Evolutionary conservation across 345 rosid species (phyloP).

Genomic region (Cardiospermum halicacabum): DNA sequence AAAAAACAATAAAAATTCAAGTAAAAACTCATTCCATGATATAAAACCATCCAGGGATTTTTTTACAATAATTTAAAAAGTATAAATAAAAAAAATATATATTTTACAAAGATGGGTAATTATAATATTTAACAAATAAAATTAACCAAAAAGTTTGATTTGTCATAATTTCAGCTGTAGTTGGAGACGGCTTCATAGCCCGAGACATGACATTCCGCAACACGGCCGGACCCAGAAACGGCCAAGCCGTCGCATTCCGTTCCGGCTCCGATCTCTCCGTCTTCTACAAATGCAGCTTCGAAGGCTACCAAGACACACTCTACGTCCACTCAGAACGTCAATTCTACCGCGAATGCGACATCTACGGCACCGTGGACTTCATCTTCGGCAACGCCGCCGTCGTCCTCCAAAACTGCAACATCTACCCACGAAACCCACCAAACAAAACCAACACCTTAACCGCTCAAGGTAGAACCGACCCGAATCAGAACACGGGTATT

Average conservation of each 20-base stretch:
- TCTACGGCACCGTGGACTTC: slow-evolving; percentile 56
- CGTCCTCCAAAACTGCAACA: slow-evolving; percentile 47
- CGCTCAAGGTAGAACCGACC: slow-evolving; percentile 46
- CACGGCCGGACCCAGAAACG: slow-evolving; percentile 41
- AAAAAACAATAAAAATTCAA: no score
- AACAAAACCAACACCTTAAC: slow-evolving; percentile 38
- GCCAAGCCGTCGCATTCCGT: slow-evolving; percentile 53
- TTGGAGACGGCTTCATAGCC: slow-evolving; percentile 51
- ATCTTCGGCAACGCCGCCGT: slow-evolving; percentile 57
- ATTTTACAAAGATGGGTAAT: no score
- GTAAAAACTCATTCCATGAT: no score
- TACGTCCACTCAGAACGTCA: slow-evolving; percentile 53
- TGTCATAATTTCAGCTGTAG: slow-evolving; percentile 30
- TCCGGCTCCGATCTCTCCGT: slow-evolving; percentile 43
- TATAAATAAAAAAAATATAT: no score
- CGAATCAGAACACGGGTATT: slow-evolving; percentile 57
- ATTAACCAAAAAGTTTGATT: neutral
- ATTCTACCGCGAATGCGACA: slow-evolving; percentile 53
- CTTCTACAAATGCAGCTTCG: slow-evolving; percentile 50
- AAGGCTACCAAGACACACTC: slow-evolving; percentile 60
- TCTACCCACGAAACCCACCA: slow-evolving; percentile 36
- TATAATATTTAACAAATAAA: no score
- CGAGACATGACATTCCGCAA: slow-evolving; percentile 46
- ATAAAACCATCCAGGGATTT: no score
- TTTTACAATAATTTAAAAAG: no score